Evolutionary conservation across 805 yeast species (phyloP).

Genomic region (Phaffomyces opuntiae): DNA sequence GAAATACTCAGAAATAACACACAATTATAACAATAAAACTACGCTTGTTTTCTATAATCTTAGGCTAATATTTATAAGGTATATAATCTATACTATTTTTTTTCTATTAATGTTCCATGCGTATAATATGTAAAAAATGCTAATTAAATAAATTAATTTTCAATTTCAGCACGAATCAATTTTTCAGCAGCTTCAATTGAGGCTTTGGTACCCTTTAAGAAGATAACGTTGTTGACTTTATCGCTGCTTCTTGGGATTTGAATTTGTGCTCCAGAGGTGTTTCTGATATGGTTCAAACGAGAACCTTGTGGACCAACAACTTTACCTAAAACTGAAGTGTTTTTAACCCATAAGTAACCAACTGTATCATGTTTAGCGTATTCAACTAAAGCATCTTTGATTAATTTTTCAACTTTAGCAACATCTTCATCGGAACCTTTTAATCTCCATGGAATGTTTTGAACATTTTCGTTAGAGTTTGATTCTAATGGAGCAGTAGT

Average conservation of each 20-base stretch:
- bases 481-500: conserved; percentile 33
- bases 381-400: conserved; percentile 42
- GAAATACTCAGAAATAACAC: no score
- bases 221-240: conserved; percentile 44
- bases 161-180: conserved; percentile 20
- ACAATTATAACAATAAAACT: neutral
- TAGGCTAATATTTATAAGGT: neutral
- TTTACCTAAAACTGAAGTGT: conserved; percentile 45
- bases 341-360: conserved; percentile 59
- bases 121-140: no score
- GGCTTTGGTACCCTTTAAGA: conserved; percentile 52
- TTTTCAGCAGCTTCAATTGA: conserved; percentile 46
- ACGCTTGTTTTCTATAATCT: no score
- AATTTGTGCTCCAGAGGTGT: conserved; percentile 48
- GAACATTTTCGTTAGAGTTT: conserved; percentile 12
- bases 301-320: conserved; percentile 76
- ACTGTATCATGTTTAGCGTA: conserved; percentile 39
- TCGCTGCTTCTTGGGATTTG: conserved; percentile 57
- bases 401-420: conserved; percentile 42
- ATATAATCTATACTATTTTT: neutral
- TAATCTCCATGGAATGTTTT: conserved; percentile 60
- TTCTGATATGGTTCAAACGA: conserved; percentile 55
- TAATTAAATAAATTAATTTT: conserved; percentile 5
- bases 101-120: neutral
- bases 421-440: conserved; percentile 45